Evolutionary conservation across 441 rosid species (phyloP).

Genomic region (Adansonia madagascariensis): DNA sequence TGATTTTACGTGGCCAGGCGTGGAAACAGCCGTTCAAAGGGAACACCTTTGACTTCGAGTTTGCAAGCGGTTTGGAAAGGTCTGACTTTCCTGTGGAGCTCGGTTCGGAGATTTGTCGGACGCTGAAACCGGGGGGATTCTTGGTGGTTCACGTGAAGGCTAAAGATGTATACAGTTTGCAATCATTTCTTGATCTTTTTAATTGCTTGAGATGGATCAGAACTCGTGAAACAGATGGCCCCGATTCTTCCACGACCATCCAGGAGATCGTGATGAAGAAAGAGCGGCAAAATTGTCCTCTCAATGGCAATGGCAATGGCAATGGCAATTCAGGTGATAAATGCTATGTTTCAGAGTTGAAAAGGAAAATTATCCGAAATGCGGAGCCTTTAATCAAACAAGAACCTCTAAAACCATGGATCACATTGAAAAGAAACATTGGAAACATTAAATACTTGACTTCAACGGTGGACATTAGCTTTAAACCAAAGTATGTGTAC

Average conservation of each 20-base stretch:
- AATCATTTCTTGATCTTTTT: constrained; percentile 69
- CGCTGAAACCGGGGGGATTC: constrained; percentile 66
- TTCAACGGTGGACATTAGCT: constrained; percentile 62
- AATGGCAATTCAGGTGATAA: constrained; percentile 25
- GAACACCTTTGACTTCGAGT: constrained; percentile 56
- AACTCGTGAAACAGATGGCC: constrained; percentile 48
- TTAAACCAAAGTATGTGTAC: constrained; percentile 65
- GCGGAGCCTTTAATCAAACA: constrained; percentile 58
- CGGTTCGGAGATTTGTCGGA: constrained; percentile 60
- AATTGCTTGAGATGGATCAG: constrained; percentile 51
- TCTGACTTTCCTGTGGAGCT: constrained; percentile 45
- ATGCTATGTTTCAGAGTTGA: constrained; percentile 48
- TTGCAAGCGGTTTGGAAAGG: constrained; percentile 50
- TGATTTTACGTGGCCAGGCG: constrained; percentile 45
- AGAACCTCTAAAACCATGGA: constrained; percentile 78
- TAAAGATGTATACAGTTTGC: constrained; percentile 68
- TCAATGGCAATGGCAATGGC: constrained; percentile 11
- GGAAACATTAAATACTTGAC: constrained; percentile 58
- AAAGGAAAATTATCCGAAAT: constrained; percentile 43
- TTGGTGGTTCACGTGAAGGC: constrained; percentile 58
- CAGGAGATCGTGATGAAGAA: constrained; percentile 62
- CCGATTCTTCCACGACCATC: constrained; percentile 42
- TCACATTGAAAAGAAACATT: constrained; percentile 59
- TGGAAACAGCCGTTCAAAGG: constrained; percentile 46
- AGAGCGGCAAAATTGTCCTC: constrained; percentile 22